Percentiles rank a stretch among this genome's conserved stretches.
Evolutionary conservation across 305 asterid species (phyloP).

Genomic region (Fraxinus ornus): DNA sequence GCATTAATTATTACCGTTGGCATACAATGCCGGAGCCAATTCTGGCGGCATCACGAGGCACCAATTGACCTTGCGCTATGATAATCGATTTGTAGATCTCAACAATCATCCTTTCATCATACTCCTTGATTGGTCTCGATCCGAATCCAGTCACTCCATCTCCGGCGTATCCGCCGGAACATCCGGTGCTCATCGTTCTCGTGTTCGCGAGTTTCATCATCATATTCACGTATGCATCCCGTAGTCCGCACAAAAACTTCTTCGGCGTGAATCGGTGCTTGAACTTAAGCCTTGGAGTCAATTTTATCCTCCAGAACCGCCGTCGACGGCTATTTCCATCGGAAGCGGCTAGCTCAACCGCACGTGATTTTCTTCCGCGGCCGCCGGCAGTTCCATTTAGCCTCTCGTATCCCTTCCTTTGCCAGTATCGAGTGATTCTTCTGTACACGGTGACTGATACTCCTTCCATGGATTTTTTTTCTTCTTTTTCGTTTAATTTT

Average conservation of each 20-base stretch:
- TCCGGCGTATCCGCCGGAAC: constrained; percentile 26
- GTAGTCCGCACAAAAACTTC: constrained; percentile 18
- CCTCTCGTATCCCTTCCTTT: constrained; percentile 51
- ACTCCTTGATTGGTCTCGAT: constrained; percentile 44
- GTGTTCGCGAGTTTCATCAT: constrained; percentile 49
- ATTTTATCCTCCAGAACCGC: constrained; percentile 50
- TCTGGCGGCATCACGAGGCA: constrained; percentile 47
- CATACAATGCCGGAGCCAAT: constrained; percentile 41
- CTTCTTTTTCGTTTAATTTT: not conserved
- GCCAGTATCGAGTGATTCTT: constrained; percentile 58
- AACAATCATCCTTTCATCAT: constrained; percentile 57
- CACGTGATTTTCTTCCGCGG: constrained; percentile 27
- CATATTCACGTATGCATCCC: constrained; percentile 31
- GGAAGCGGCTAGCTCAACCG: constrained; percentile 24
- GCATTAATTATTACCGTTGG: constrained; percentile 26
- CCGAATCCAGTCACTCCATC: constrained; percentile 39
- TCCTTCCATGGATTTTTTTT: constrained; percentile 37
- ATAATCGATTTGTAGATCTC: constrained; percentile 65
- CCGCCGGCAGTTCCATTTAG: constrained; percentile 27
- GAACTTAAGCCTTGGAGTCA: constrained; percentile 46
- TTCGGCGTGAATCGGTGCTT: constrained; percentile 23
- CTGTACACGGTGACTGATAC: constrained; percentile 23
- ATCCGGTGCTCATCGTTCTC: constrained; percentile 29
- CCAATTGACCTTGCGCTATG: constrained; percentile 48
- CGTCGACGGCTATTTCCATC: constrained; percentile 24